Evolutionary conservation across 352 stramenopile species (phyloP).

Genomic region (Phytophthora podocarpi): DNA sequence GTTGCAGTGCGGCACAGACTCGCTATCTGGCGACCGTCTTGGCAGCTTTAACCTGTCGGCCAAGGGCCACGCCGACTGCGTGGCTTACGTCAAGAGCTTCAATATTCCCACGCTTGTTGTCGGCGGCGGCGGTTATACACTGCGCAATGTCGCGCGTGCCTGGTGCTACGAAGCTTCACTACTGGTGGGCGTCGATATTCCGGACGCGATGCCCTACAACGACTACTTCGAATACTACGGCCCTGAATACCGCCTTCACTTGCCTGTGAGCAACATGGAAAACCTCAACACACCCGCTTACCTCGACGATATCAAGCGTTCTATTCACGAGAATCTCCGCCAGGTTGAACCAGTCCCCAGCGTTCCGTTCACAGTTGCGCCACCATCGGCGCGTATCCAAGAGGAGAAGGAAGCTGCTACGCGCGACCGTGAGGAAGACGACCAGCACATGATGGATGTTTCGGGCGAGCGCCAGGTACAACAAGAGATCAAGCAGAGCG

Average conservation of each 20-base stretch:
- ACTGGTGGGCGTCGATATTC: constrained; percentile 91
- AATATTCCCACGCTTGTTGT: constrained; percentile 97
- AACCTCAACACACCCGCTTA: constrained; percentile 97
- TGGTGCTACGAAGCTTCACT: constrained; percentile 97
- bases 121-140: constrained; percentile 97
- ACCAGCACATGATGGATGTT: constrained; percentile 70
- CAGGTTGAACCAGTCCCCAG: constrained; percentile 96
- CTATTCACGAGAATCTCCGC: constrained; percentile 95
- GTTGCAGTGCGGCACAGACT: constrained; percentile 98
- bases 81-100: constrained; percentile 97
- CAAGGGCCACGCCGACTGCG: constrained; percentile 97
- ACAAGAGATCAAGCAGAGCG: constrained; percentile 55
- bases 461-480: constrained; percentile 64
- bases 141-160: constrained; percentile 95
- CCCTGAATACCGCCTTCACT: constrained; percentile 97
- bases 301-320: constrained; percentile 86
- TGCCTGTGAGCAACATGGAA: constrained; percentile 96
- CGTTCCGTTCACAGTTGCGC: constrained; percentile 95
- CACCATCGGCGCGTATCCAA: constrained; percentile 41
- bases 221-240: constrained; percentile 99
- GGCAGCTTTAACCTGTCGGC: constrained; percentile 99
- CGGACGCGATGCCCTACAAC: constrained; percentile 98
- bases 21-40: constrained; percentile 96
- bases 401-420: constrained; percentile 55
- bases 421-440: constrained; percentile 65